Base-by-base conservation (phyloP, 2,329 filamentous ascomycete species). In the Cyphellophora europaea region DNA sequence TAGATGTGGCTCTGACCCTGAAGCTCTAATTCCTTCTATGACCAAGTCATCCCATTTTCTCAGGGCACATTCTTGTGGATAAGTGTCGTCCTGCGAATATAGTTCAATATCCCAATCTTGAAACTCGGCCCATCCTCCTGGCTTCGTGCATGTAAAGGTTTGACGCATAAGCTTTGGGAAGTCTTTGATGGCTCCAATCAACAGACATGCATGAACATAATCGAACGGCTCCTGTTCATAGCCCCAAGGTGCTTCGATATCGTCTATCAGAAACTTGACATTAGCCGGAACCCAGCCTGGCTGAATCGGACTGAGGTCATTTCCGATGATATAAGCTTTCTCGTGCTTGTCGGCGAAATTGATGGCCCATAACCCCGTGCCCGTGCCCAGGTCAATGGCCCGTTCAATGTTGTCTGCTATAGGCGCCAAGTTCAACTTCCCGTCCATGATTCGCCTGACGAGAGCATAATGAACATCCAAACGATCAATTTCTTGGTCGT, bases 201-300 rank as follows among this genome's bases (percentile, higher is more conserved):
- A 69, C 35, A 71, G 65, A 3, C 74, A 63, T 11, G 68, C 65
- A 48, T 78, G 74, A 23, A 79, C 65, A 39, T 73, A 75, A 49
- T 78, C 72, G 35, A 75, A 78, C 35, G 70, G 62, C 40, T 72
- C 65, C 0, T 58, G 47, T 5, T 65, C 58, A 41, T 73, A 65
- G 12, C 39, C 51, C 72, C 72, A 77, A 2, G 62, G 59, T 37
- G 63, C 65, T 52, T 76, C 72, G 13, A 70, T 61, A 41, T 77
- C 72, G 37, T 77, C 72, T 6, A 76, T 61, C 47, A 71, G 55
- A 42, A 73, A 74, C 16, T 59, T 58, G 14, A 72, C 61, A 30
- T 56, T 57, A 11, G 50, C 49, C n/a, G 49, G 45, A 5, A 56
- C 33, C 27, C 40, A 74, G 29, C 14, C 23, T 6, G 45, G 45